Conservation (phyloP, 108 stramenopile genomes). For the Cyclotella sp. region DNA sequence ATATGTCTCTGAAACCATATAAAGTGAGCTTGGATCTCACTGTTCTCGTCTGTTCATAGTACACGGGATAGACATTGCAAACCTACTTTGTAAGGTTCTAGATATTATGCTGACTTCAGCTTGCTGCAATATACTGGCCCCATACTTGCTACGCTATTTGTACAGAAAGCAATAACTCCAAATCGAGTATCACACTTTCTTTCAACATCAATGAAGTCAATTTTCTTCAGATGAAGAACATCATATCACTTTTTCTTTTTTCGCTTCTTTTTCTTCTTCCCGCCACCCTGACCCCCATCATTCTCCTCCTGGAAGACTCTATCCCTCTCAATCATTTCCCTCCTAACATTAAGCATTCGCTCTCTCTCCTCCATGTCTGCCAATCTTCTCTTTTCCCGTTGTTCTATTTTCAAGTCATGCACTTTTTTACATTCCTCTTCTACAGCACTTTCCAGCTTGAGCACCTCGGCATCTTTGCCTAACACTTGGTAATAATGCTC, state of each 20-base stretch:
- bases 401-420: constrained; percentile 27
- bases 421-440: constrained; percentile 28
- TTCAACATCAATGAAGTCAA: too few species aligned
- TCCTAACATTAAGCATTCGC: constrained; percentile 23
- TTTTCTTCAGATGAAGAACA: too few species aligned
- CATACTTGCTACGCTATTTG: too few species aligned
- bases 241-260: constrained; percentile 44
- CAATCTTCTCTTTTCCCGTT: constrained; percentile 25
- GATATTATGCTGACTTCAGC: too few species aligned
- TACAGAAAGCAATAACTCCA: too few species aligned
- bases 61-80: too few species aligned
- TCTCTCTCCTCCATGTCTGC: constrained; percentile 27
- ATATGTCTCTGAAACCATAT: too few species aligned
- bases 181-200: too few species aligned
- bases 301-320: constrained; percentile 28
- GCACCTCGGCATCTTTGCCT: constrained; percentile 53
- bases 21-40: too few species aligned
- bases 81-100: too few species aligned
- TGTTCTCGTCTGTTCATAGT: too few species aligned
- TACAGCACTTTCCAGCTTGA: constrained; percentile 21
- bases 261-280: constrained; percentile 52
- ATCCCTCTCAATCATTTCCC: constrained; percentile 48
- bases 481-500: constrained; percentile 79
- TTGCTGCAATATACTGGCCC: too few species aligned
- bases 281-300: background rate